These are phyloP conservation scores for Dillenia turbinata DNA, from an alignment of 164 flowering plant genomes.

Conservation along the genomic window DNA sequence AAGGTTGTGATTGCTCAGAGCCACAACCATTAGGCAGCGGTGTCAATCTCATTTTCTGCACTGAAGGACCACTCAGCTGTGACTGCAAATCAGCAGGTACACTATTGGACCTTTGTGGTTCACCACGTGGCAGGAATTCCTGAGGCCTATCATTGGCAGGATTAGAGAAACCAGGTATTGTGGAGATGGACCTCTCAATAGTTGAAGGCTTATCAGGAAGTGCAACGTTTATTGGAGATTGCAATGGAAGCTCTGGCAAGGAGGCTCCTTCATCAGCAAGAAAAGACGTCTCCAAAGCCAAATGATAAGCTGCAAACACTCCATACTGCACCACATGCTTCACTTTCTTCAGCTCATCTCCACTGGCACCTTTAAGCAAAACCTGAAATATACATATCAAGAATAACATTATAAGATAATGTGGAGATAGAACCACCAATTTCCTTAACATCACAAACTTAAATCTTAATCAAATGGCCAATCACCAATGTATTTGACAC, in stretches of 20 bases:
- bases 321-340: conserved; percentile 96
- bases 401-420: background rate
- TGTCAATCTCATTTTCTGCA: conserved; percentile 15
- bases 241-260: conserved; percentile 78
- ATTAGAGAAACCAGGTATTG: conserved; percentile 64
- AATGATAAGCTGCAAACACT: conserved; percentile 95
- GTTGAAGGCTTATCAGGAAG: conserved; percentile 71
- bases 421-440: background rate
- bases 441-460: background rate
- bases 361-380: conserved; percentile 85
- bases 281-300: conserved; percentile 96
- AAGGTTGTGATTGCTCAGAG: conserved; percentile 14
- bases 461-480: background rate
- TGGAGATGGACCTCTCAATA: conserved; percentile 80
- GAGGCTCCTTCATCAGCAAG: conserved; percentile 99
- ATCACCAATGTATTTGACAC: background rate
- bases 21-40: conserved; percentile 18
- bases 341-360: conserved; percentile 90
- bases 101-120: conserved; percentile 29
- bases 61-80: conserved; percentile 9
- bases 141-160: conserved; percentile 33
- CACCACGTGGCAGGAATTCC: conserved; percentile 28
- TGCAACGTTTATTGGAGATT: conserved; percentile 76
- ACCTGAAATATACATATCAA: conserved; percentile 45
- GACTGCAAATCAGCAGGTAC: conserved; percentile 19